Evolutionary conservation across 768 basidiomycete species (phyloP).

Genomic region (Panaeolus cyanescens): DNA sequence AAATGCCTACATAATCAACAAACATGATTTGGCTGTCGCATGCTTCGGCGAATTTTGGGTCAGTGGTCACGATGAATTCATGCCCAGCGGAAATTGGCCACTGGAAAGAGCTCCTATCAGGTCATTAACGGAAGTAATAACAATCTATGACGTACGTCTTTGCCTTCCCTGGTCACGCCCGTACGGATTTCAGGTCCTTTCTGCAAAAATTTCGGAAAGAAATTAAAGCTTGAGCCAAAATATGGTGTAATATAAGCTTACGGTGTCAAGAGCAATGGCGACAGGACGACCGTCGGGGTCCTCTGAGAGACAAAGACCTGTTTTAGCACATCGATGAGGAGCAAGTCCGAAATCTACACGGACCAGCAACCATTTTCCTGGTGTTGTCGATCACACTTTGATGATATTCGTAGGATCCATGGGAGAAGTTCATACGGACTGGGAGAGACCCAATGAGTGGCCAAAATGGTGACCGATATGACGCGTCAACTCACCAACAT

Average conservation of each 20-base stretch:
- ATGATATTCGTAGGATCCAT: constrained; percentile 98
- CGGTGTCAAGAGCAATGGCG: constrained; percentile 97
- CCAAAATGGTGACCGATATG: background rate
- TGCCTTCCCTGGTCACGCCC: constrained; percentile 83
- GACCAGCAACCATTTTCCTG: constrained; percentile 79
- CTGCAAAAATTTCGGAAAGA: constrained; percentile 39
- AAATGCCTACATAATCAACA: constrained; percentile 84
- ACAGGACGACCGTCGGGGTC: constrained; percentile 84
- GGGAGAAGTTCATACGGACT: constrained; percentile 99
- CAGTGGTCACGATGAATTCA: constrained; percentile 89
- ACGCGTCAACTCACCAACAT: constrained; percentile 76
- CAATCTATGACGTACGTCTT: constrained; percentile 65
- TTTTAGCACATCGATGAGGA: constrained; percentile 5
- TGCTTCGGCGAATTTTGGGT: constrained; percentile 73
- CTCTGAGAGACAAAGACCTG: constrained; percentile 36
- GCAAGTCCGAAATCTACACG: constrained; percentile 23
- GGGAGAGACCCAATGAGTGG: constrained; percentile 1
- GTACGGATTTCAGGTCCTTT: constrained; percentile 99
- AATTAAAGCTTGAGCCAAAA: constrained; percentile 8
- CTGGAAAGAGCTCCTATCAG: constrained; percentile 37
- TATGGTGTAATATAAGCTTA: constrained; percentile 36
- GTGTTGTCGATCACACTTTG: constrained; percentile 99
- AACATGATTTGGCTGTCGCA: constrained; percentile 87
- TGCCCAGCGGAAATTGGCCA: constrained; percentile 87
- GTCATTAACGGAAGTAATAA: constrained; percentile 15